These are phyloP conservation scores for Pilaira anomala DNA, from an alignment of 192 early-diverging fungal species.

Conservation along the genomic window DNA sequence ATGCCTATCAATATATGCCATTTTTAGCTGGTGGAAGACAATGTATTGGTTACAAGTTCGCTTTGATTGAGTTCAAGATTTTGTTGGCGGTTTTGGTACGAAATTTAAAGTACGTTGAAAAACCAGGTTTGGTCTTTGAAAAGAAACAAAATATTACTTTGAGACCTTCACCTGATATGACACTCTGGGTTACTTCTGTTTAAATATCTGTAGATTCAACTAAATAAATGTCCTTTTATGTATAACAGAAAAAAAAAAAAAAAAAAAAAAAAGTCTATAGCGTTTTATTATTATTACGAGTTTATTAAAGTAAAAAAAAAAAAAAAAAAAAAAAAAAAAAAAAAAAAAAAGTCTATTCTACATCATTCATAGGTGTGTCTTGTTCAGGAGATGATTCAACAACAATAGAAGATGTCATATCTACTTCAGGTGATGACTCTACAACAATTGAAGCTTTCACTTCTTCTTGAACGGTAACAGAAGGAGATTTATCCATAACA, in stretches of 20 bases:
- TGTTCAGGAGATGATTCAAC: too few species aligned
- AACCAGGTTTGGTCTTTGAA: slow-evolving; percentile 40
- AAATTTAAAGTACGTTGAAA: slow-evolving; percentile 39
- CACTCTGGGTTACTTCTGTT: slow-evolving; percentile 17
- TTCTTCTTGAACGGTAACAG: too few species aligned
- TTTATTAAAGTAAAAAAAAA: background rate
- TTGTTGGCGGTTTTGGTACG: slow-evolving; percentile 44
- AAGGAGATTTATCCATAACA: too few species aligned
- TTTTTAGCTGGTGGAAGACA: slow-evolving; percentile 52
- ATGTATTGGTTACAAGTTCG: slow-evolving; percentile 58
- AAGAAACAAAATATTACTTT: slow-evolving; percentile 45
- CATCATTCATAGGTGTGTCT: background rate
- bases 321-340: slow-evolving; percentile 4
- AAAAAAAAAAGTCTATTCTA: too few species aligned
- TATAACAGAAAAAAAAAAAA: too few species aligned
- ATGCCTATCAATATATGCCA: slow-evolving; percentile 41
- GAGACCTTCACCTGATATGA: slow-evolving; percentile 46
- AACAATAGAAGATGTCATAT: too few species aligned
- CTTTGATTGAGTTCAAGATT: slow-evolving; percentile 55
- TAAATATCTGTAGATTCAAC: too few species aligned
- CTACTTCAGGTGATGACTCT: too few species aligned
- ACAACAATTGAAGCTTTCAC: too few species aligned
- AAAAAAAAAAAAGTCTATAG: too few species aligned
- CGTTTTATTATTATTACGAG: background rate
- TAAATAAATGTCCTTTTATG: too few species aligned